Evolutionary conservation across 1,139 yeast species (phyloP).

Genomic region (Yamadazyma membranifaciens): DNA sequence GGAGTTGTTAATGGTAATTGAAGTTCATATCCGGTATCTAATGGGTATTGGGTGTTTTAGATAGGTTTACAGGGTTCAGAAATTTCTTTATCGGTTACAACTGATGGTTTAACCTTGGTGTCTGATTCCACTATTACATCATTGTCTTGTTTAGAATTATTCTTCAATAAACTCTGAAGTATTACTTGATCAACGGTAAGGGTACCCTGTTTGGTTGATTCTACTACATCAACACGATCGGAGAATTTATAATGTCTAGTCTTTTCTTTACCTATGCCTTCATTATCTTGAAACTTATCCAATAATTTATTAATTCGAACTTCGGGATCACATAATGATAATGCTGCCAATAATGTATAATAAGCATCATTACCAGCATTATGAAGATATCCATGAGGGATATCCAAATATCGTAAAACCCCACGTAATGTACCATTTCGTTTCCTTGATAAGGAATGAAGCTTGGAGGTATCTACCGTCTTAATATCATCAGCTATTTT

Average conservation of each 20-base stretch:
- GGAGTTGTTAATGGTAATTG: no score
- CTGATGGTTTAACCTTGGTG: no score
- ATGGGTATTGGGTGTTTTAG: no score
- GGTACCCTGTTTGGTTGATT: background rate
- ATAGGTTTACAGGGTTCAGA: no score
- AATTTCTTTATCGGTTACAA: no score
- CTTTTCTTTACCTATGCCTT: conserved; percentile 8
- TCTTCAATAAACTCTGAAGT: background rate
- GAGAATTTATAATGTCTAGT: conserved; percentile 11
- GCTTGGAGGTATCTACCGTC: conserved; percentile 52
- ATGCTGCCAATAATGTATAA: conserved; percentile 57
- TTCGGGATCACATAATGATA: conserved; percentile 56
- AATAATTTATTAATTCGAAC: conserved; percentile 17
- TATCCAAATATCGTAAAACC: conserved; percentile 47
- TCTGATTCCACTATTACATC: no score
- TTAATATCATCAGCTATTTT: conserved; percentile 32
- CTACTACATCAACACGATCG: conserved; percentile 10
- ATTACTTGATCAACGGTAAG: background rate
- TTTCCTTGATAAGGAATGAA: conserved; percentile 44
- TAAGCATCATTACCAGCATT: conserved; percentile 86
- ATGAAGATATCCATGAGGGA: conserved; percentile 69
- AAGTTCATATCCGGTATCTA: no score
- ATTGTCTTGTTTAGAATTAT: no score
- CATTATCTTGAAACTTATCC: conserved; percentile 18
- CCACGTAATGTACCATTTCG: conserved; percentile 52